Percentiles rank a stretch among this genome's conserved stretches.
phyloP scores from a whole-genome alignment of 108 stramenopile genomes.

The Nitzschia putrida region DNA sequence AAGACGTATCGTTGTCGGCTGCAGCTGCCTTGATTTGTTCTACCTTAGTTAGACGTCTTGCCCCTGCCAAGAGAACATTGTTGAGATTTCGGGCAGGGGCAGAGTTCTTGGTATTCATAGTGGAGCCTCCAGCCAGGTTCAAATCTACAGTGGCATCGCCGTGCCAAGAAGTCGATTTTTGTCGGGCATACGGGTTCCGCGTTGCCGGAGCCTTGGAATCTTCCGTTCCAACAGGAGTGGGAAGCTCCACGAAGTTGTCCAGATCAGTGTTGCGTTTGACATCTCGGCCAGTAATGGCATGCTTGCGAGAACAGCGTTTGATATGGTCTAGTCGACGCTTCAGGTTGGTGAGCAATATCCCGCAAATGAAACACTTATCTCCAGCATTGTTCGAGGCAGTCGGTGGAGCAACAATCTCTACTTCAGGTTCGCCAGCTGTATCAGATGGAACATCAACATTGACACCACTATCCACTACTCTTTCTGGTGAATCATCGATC shows the following conservation, averaged over 20 bases:
- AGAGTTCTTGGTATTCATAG: background rate
- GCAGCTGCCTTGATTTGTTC: conserved; percentile 1
- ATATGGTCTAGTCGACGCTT: conserved; percentile 75
- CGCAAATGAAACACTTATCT: conserved; percentile 71
- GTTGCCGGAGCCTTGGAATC: background rate
- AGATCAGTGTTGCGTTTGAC: conserved; percentile 42
- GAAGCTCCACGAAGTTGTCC: conserved; percentile 13
- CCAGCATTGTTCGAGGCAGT: background rate
- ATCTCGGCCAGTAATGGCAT: conserved; percentile 48
- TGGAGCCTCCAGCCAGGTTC: background rate
- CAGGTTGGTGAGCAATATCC: conserved; percentile 45
- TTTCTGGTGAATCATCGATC: background rate
- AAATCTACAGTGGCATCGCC: conserved; percentile 24
- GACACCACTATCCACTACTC: background rate
- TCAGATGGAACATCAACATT: background rate
- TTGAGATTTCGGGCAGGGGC: conserved; percentile 20
- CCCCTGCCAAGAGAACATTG: conserved; percentile 38
- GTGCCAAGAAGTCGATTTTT: conserved; percentile 21
- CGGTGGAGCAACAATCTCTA: background rate
- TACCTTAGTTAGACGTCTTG: conserved; percentile 40
- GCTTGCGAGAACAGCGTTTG: conserved; percentile 77
- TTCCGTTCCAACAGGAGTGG: background rate
- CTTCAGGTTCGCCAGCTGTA: background rate
- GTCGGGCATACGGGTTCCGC: conserved; percentile 12
- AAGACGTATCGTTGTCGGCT: conserved; percentile 2